phyloP scores from a whole-genome alignment of 306 rosid genomes.

The Gastrolobium bilobum region DNA sequence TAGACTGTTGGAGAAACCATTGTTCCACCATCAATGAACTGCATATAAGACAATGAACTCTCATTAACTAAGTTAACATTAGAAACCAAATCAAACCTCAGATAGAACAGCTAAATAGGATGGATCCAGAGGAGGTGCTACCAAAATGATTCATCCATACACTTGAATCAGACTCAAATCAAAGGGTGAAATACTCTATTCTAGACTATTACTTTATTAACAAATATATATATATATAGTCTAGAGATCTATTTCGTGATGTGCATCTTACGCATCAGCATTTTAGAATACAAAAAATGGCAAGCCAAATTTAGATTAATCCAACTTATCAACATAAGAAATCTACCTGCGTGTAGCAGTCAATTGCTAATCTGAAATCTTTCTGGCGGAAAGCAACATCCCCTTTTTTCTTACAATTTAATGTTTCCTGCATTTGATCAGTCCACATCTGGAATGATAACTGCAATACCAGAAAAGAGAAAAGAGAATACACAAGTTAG shows the following conservation, averaged over 20 bases:
- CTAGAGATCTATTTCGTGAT: slow-evolving; percentile 14
- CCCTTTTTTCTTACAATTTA: slow-evolving; percentile 79
- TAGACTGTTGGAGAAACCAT: slow-evolving; percentile 82
- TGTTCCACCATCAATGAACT: slow-evolving; percentile 80
- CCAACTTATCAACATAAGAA: slow-evolving; percentile 39
- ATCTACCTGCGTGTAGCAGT: slow-evolving; percentile 74
- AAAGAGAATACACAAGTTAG: slow-evolving; percentile 43
- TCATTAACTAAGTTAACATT: slow-evolving; percentile 22
- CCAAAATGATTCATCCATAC: neutral
- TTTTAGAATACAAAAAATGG: neutral
- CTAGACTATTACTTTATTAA: slow-evolving; percentile 11
- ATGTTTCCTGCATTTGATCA: slow-evolving; percentile 82
- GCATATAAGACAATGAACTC: slow-evolving; percentile 39
- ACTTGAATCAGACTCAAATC: slow-evolving; percentile 8
- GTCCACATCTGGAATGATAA: slow-evolving; percentile 91
- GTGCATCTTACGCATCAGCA: neutral
- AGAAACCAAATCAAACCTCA: slow-evolving; percentile 6
- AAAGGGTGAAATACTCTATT: neutral
- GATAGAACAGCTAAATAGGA: slow-evolving; percentile 29
- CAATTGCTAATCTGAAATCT: slow-evolving; percentile 72
- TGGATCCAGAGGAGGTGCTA: neutral
- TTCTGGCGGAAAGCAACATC: slow-evolving; percentile 74
- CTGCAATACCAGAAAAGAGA: slow-evolving; percentile 54
- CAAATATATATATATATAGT: neutral
- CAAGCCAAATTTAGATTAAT: neutral